Base-by-base conservation (phyloP, 768 basidiomycete species). In the Lactifluus volemus region DNA sequence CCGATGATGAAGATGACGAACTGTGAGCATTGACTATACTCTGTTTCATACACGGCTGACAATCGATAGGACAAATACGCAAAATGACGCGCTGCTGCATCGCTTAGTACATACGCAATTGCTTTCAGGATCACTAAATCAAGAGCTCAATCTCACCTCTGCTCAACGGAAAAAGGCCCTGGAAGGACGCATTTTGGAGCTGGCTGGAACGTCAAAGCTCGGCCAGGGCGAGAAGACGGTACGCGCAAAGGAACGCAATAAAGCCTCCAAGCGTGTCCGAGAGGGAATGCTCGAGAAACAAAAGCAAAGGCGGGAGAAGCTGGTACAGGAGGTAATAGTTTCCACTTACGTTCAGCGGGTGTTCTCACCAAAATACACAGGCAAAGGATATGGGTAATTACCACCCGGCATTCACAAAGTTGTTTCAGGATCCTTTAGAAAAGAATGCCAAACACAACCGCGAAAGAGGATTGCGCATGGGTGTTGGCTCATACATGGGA, bases 331-430 rank as follows among this genome's bases (percentile, higher is more conserved):
- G 83, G 91, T 90, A 47, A 47, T 70, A 67, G 4, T 36, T 53
- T 19, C n/a, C 38, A 58, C 7, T 47, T 45, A 15, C 32, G 9
- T 59, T n/a, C 32, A 44, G 19, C 5, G 17, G 55, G 2, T 63
- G 58, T 34, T 19, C 45, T 63, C 14, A 25, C 32, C 4, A 19
- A 52, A 38, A 8, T 50, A 49, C 42, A 32, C 66, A 93, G 91
- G 89, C 89, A 5, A 93, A 92, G 73, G 81, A 88, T 64, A 63
- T 89, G 63, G 91, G 91, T 17, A 92, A 91, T 70, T 93, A 92
- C 69, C 89, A 93, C 66, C 89, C 88, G 42, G 76, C 79, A 4
- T 74, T 92, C 57, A 93, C 91, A 71, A 83, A 79, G 60, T 64
- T 86, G 7, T 89, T 84, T 67, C 81, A 81, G 39, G 69, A 74